Evolutionary conservation across 1,284 basidiomycete genomes (phyloP), one percentile per base, ranked within the genome.

Genomic region (Irpex sp.): DNA sequence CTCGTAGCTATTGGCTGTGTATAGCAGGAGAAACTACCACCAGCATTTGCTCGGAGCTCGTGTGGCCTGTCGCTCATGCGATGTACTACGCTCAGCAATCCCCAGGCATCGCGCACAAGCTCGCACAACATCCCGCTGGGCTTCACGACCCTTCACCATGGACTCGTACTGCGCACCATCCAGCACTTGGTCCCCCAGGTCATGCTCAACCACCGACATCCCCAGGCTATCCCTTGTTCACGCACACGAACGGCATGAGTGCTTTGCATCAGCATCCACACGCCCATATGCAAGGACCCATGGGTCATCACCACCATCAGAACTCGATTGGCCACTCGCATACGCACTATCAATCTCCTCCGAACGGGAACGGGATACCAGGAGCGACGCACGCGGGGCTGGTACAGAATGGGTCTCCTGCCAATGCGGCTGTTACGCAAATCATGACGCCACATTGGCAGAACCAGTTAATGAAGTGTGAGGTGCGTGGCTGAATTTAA

Each of bases 61-160:
- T 58, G 37, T 47, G 33, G 43, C 57, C 58, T 46, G 19, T 70
- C 65, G 68, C 77, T 74, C 75, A 81, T 82, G 81, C 79, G 67
- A 92, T 92, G 89, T 92, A 89, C 78, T 91, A 88, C 76, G 81
- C 89, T 70, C 88, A 90, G 73, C 89, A 89, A 75, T 91, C 89
- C 66, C 89, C 89, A 71, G 88, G 85, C 74, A 85, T 91, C 71
- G 79, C 82, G 66, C 89, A 88, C 80, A 90, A 91, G 74, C 81
- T 90, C 67, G 78, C 88, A 67, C 69, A 71, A 55, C 72, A 69
- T 81, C 72, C 72, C n/a, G 68, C 66, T 19, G 71, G 72, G 53
- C 68, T 75, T 11, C 77, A 89, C 72, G 88, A 91, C 76, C 87
- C 88, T 77, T 81, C 83, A 26, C 81, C 86, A 58, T 92, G 89